A percentile compares a stretch with the other conserved stretches of the same genome.
These are phyloP conservation scores for Aurantiochytrium sp. DNA, from an alignment of 108 stramenopile species.

Conservation along the genomic window DNA sequence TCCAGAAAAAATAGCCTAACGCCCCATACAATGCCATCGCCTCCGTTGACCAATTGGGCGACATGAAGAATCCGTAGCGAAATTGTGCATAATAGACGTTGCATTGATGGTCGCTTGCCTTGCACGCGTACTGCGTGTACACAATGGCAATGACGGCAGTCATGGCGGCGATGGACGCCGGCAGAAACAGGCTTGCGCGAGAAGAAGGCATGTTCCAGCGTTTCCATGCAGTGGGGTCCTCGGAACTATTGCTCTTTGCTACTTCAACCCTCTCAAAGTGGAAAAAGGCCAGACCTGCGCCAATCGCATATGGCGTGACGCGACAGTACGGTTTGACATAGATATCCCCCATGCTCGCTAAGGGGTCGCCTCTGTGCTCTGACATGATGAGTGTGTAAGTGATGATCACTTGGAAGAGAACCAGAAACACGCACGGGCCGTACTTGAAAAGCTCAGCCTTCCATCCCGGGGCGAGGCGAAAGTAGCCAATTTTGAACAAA, in stretches of 20 bases:
- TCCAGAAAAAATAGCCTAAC: neutral
- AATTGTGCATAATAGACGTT: neutral
- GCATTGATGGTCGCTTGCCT: neutral
- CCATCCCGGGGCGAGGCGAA: neutral
- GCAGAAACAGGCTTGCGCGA: neutral
- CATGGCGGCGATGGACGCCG: neutral
- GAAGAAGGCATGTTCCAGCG: neutral
- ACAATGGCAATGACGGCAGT: neutral
- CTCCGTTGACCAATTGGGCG: neutral
- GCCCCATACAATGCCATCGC: neutral
- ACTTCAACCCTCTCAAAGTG: neutral
- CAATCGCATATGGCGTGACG: slow-evolving; percentile 34
- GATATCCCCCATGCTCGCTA: neutral
- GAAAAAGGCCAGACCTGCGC: slow-evolving; percentile 26
- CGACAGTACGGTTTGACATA: slow-evolving; percentile 41
- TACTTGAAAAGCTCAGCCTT: slow-evolving; percentile 11
- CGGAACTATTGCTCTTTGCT: neutral
- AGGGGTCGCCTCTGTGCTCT: neutral
- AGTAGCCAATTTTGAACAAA: neutral
- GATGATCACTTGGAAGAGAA: neutral
- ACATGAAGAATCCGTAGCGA: neutral
- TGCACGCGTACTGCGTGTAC: neutral
- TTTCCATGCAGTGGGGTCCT: neutral
- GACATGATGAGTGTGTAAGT: neutral
- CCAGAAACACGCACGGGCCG: neutral